These are phyloP conservation scores for Metschnikowia amazonensis DNA, from an alignment of 805 yeast species.

Conservation along the genomic window DNA sequence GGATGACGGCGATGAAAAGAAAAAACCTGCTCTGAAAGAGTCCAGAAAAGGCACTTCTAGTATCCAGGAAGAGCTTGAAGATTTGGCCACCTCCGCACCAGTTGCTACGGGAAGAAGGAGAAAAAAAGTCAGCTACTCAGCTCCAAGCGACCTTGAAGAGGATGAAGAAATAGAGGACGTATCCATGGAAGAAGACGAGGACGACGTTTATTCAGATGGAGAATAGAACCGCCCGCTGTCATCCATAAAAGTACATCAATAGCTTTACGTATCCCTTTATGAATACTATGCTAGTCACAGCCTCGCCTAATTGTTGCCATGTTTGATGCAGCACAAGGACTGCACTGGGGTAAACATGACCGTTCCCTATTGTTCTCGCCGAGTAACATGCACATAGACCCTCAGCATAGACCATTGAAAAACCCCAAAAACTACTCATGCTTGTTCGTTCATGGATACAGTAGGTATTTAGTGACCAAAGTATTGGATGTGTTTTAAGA, in stretches of 20 bases:
- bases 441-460: no score
- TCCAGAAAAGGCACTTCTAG: slow-evolving; percentile 7
- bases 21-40: not conserved
- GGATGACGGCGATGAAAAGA: slow-evolving; percentile 7
- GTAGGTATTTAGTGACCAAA: no score
- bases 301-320: not conserved
- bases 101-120: slow-evolving; percentile 12
- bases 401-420: not conserved
- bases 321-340: not conserved
- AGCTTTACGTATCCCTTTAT: not conserved
- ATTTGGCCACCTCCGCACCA: slow-evolving; percentile 9
- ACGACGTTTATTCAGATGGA: slow-evolving; percentile 9
- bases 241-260: not conserved
- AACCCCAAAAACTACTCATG: not conserved
- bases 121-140: slow-evolving; percentile 14
- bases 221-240: not conserved
- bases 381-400: not conserved
- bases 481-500: no score
- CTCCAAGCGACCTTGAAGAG: slow-evolving; percentile 11
- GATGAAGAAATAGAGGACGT: not conserved
- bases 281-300: not conserved
- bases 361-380: not conserved
- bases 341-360: not conserved
- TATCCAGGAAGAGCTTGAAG: slow-evolving; percentile 17
- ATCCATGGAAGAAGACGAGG: slow-evolving; percentile 9